phyloP scores from a whole-genome alignment of 2,329 filamentous ascomycete species.

The Nannizzia gypsea region DNA sequence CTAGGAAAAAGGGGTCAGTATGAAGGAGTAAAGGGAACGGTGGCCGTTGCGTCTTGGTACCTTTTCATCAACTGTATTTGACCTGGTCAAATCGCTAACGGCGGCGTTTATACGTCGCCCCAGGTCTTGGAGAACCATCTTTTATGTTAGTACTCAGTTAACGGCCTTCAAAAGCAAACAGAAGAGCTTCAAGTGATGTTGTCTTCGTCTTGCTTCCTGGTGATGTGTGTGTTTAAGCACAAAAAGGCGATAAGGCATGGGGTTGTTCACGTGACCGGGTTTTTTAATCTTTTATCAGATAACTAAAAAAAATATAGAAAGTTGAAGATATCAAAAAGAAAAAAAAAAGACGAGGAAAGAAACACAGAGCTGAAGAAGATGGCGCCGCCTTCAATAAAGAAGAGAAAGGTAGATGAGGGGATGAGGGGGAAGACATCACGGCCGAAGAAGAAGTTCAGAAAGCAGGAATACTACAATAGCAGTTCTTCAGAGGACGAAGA shows the following conservation, averaged over 20 bases:
- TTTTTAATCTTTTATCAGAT: background rate
- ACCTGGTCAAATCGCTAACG: slow-evolving; percentile 82
- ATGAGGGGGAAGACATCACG: slow-evolving; percentile 42
- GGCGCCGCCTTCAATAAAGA: slow-evolving; percentile 34
- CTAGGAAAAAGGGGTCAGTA: slow-evolving; percentile 35
- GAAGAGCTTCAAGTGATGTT: background rate
- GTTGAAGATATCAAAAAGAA: background rate
- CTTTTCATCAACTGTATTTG: slow-evolving; percentile 93
- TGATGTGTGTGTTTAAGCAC: background rate
- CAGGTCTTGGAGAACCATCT: slow-evolving; percentile 97
- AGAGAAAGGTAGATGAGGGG: slow-evolving; percentile 50
- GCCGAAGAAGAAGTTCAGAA: slow-evolving; percentile 49
- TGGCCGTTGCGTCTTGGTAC: slow-evolving; percentile 30
- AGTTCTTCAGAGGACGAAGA: slow-evolving; percentile 48
- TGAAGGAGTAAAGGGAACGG: background rate
- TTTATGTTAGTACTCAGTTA: background rate
- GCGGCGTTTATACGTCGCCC: slow-evolving; percentile 97
- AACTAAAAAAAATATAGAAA: background rate
- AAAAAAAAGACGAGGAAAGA: background rate
- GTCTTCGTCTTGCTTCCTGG: background rate
- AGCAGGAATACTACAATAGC: slow-evolving; percentile 53
- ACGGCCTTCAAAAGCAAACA: background rate
- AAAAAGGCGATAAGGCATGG: background rate
- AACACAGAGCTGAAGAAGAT: slow-evolving; percentile 19
- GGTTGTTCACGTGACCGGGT: background rate